Base-by-base conservation (phyloP, 2,329 filamentous ascomycete species). In the Phyllachora maydis region DNA sequence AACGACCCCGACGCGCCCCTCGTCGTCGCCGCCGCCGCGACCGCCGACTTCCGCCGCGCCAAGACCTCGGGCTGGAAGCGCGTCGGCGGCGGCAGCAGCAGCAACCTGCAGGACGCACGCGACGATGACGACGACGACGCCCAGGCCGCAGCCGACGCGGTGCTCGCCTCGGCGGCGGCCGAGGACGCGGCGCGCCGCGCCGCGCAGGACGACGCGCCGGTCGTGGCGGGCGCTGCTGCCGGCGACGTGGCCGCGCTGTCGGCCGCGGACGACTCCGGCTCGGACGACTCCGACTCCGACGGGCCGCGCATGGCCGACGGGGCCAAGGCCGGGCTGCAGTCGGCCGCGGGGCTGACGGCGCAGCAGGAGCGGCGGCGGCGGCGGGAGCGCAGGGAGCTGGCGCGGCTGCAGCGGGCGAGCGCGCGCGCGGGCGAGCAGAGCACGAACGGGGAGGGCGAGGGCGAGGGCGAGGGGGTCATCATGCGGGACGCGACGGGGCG, bases 401-500 rank as follows among this genome's bases (percentile, higher is more conserved):
- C 42, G 21, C 28, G 25, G 5, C 31, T 41, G 24, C 27, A 33
- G 16, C 25, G 26, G 4, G 37, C 35, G 18, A 29, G 31, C 37
- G 32, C 30, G 47, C 45, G 36, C 34, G 42, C 35, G 11, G 33
- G 34, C n/a, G 30, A 28, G 11, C 16, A 56, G 43, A 49, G 54
- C 27, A n/a, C n/a, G n/a, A n/a, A n/a, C n/a, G n/a, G n/a, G n/a
- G n/a, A n/a, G n/a, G n/a, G n/a, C n/a, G n/a, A n/a, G n/a, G n/a
- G n/a, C n/a, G n/a, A n/a, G n/a, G n/a, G n/a, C n/a, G 63, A 65
- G 16, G 81, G 93, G 48, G 91, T 85, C 0, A 82, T 93, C 13
- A 93, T 95, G 45, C 76, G 88, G 36, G 88, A 98, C 48, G 88
- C 90, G 8, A 88, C 77, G 3, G 88, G 88, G 8, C 65, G 83